Base-by-base conservation (phyloP, 352 stramenopile species). In the Hyaloperonospora brassicae region DNA sequence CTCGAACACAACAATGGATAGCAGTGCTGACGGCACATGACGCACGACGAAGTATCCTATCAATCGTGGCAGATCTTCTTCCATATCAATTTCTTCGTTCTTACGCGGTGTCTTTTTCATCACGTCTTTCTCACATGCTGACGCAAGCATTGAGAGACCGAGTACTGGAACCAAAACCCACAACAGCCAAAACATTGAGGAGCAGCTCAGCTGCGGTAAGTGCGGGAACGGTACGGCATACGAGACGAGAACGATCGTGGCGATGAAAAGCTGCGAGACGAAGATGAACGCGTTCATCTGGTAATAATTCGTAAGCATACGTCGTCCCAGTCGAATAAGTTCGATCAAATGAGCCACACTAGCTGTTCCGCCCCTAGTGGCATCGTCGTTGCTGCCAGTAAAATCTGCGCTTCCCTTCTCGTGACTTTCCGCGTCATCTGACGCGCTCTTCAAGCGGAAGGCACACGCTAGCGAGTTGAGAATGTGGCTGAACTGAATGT, bases 91-190 rank as follows among this genome's bases (percentile, higher is more conserved):
- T 13, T 73, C 59, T 58, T 91, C 81, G 56, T 94, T 94, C 65
- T 94, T 94, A 52, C 73, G 76, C 47, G 84, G 84, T 2, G 84
- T 94, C 23, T 78, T 77, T 61, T 88, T 89, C 84, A 94, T 94
- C 13, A 87, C 72, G 5, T 73, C 73, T 49, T 76, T 74, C 44
- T 90, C 80, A 34, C 75, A 77, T 3, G 73, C 74, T 1, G 79
- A 78, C 14, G 79, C 81, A 40, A 94, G 67, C 79, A 94, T 87
- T 2, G 72, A 80, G 6, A 94, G 65, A 62, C 77, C 87, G 2
- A 94, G 57, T 1, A 68, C 71, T 1, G 84, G 84, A 11, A 94
- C 78, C 8, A 94, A 66, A 17, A 86, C 61, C 81, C 81, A 94
- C 1, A 94, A 58, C 25, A 94, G 58, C 79, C 79, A 94, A 39